Percentiles rank a stretch among this genome's conserved stretches.
phyloP scores from a whole-genome alignment of 495 filamentous ascomycete genomes.

The Saxispiralis lemnorum region DNA sequence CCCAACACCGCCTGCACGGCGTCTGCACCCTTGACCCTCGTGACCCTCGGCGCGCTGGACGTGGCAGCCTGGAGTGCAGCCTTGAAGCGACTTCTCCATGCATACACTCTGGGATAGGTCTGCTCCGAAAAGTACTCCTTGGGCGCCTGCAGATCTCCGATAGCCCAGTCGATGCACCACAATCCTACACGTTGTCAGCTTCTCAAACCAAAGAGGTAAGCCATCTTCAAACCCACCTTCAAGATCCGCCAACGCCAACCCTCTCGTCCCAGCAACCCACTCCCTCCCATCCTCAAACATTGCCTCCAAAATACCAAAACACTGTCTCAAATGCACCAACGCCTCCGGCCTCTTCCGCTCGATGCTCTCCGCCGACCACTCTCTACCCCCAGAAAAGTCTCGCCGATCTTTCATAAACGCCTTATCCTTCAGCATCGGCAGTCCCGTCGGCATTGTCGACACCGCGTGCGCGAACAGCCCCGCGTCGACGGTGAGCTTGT shows the following conservation, averaged over 20 bases:
- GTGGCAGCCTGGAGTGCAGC: conserved; percentile 19
- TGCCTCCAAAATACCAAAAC: conserved; percentile 34
- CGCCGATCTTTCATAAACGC: conserved; percentile 35
- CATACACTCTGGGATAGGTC: conserved; percentile 34
- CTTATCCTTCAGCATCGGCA: conserved; percentile 31
- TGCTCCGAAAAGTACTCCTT: conserved; percentile 24
- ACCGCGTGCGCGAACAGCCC: conserved; percentile 31
- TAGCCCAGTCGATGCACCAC: conserved; percentile 44
- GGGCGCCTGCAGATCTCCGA: conserved; percentile 26
- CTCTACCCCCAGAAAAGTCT: conserved; percentile 25
- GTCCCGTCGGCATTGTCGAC: conserved; percentile 29
- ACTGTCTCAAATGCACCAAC: conserved; percentile 25
- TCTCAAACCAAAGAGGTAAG: not conserved
- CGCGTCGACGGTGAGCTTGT: conserved; percentile 27
- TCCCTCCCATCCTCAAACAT: conserved; percentile 36
- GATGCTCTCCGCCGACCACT: conserved; percentile 21
- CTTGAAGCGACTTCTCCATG: conserved; percentile 38
- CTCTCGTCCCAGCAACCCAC: conserved; percentile 33
- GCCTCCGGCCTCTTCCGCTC: conserved; percentile 28
- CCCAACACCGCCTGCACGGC: conserved; percentile 27
- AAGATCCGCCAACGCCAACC: conserved; percentile 38
- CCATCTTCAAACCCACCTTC: conserved; percentile 26
- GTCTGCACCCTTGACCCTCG: conserved; percentile 30
- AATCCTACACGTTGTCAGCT: conserved; percentile 21
- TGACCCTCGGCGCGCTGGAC: conserved; percentile 17